These are phyloP conservation scores for Aspergillus nidulans DNA, from an alignment of 495 filamentous ascomycete genomes.

Conservation along the genomic window DNA sequence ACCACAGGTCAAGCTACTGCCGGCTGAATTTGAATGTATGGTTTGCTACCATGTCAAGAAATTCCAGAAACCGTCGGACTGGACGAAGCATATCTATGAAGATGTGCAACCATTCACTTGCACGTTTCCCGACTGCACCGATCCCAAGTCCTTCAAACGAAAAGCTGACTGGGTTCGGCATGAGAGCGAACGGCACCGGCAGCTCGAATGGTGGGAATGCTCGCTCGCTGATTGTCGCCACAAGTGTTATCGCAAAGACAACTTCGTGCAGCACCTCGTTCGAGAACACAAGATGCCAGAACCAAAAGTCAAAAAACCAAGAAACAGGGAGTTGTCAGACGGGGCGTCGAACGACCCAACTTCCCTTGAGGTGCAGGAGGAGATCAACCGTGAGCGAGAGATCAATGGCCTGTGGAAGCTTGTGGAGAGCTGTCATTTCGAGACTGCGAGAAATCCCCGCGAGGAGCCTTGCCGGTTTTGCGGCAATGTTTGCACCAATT, in stretches of 20 bases:
- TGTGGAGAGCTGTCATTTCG: conserved; percentile 74
- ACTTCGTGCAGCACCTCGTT: conserved; percentile 92
- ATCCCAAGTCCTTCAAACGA: conserved; percentile 92
- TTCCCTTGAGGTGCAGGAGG: conserved; percentile 40
- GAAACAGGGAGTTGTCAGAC: conserved; percentile 26
- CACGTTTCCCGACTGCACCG: conserved; percentile 78
- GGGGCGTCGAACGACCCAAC: conserved; percentile 29
- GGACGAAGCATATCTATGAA: conserved; percentile 97
- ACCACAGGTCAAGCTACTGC: conserved; percentile 56
- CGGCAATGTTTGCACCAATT: conserved; percentile 71
- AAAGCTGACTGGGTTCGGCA: conserved; percentile 98
- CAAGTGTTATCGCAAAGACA: conserved; percentile 85
- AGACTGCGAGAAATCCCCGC: conserved; percentile 59
- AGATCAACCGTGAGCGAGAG: conserved; percentile 52
- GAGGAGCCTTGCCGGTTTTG: conserved; percentile 93
- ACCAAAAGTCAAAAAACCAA: conserved; percentile 54
- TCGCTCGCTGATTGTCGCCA: conserved; percentile 76
- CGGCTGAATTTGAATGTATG: conserved; percentile 89
- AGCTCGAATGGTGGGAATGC: conserved; percentile 91
- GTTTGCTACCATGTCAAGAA: conserved; percentile 88
- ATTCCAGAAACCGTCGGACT: conserved; percentile 92
- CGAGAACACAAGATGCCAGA: conserved; percentile 89
- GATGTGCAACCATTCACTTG: conserved; percentile 95
- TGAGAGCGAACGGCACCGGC: conserved; percentile 89
- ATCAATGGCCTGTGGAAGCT: conserved; percentile 62